Conservation (phyloP, 2,329 filamentous ascomycete species). For the Colletotrichum sp. region DNA sequence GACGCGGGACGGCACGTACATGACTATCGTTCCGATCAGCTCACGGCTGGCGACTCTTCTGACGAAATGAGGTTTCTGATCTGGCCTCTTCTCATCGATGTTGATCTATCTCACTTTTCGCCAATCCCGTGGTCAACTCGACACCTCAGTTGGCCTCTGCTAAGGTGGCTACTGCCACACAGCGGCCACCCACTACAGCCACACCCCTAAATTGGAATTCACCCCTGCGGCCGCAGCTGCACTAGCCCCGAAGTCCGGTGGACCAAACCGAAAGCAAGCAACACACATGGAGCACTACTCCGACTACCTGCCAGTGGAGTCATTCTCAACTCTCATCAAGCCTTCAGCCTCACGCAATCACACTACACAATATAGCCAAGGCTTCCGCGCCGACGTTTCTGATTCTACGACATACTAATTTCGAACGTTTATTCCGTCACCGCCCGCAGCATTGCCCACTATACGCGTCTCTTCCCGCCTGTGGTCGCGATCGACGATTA, state of each 20-base stretch:
- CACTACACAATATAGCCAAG: not conserved
- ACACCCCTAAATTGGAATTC: not conserved
- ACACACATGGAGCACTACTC: not conserved
- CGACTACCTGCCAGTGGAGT: not conserved
- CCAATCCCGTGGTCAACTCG: not conserved
- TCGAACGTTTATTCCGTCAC: not conserved
- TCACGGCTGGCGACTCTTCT: not conserved
- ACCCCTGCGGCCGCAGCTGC: not conserved
- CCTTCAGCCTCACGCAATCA: constrained; percentile 10
- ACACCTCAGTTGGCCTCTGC: constrained; percentile 1
- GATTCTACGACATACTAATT: not conserved
- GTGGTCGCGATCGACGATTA: not conserved
- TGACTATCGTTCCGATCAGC: not conserved
- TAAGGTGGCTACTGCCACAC: not conserved
- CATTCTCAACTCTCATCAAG: not conserved
- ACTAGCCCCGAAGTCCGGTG: not conserved
- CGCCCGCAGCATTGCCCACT: not conserved
- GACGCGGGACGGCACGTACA: not conserved
- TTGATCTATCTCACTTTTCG: not conserved
- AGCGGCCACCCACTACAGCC: not conserved
- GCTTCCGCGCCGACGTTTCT: not conserved
- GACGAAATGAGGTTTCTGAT: not conserved
- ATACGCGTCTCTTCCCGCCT: not conserved
- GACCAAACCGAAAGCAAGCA: not conserved
- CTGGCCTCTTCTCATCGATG: not conserved